Evolutionary conservation across 2,329 filamentous ascomycete genomes (phyloP).

Genomic region (Ophiostoma quercus): DNA sequence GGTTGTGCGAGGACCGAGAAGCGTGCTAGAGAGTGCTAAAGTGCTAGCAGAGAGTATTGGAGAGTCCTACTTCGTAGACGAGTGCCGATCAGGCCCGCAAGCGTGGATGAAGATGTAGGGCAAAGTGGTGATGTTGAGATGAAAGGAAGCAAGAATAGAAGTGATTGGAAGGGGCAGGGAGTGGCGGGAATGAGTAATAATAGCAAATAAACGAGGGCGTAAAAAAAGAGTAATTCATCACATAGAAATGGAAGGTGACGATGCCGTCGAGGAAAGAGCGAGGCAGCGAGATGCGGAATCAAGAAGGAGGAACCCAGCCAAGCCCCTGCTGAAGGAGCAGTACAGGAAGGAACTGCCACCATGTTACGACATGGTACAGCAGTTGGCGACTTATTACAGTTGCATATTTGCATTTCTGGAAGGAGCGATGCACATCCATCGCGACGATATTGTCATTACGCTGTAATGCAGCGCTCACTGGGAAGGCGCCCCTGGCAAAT

Average conservation of each 20-base stretch:
- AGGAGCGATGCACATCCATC: conserved; percentile 1
- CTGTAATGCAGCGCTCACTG: background rate
- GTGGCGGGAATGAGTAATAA: too few species aligned
- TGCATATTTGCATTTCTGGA: background rate
- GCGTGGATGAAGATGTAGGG: background rate
- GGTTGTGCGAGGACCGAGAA: background rate
- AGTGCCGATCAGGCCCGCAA: background rate
- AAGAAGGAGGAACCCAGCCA: background rate
- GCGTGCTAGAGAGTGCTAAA: background rate
- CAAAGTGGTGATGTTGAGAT: background rate
- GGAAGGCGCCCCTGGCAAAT: conserved; percentile 19
- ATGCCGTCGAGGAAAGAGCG: background rate
- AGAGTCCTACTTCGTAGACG: background rate
- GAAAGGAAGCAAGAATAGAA: background rate
- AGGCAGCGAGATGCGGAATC: background rate
- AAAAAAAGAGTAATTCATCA: background rate
- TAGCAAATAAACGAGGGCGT: background rate
- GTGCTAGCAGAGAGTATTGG: too few species aligned
- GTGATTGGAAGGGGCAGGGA: background rate
- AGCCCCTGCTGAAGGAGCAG: background rate
- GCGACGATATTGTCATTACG: background rate
- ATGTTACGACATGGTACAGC: background rate
- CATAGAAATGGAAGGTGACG: background rate
- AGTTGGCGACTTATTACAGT: background rate
- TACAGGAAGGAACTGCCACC: background rate